Evolutionary conservation across 169 alveolate species (phyloP).

Genomic region (Cryptosporidium muris): DNA sequence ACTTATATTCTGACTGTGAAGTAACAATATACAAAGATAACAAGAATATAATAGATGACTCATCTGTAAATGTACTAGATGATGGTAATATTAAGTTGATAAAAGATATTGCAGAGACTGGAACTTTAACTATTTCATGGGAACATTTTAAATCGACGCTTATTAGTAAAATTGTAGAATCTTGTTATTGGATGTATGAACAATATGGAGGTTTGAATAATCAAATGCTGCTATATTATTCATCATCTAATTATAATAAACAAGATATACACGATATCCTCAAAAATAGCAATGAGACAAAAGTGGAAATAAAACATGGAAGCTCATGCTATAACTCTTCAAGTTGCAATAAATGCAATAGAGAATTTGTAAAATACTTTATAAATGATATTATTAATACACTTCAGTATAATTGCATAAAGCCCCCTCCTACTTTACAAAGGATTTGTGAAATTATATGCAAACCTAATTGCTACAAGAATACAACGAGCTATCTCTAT

Average conservation of each 20-base stretch:
- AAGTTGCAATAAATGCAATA: slow-evolving; percentile 12
- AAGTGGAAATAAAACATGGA: background rate
- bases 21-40: no score
- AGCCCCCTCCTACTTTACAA: slow-evolving; percentile 61
- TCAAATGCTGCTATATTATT: background rate
- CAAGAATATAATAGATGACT: no score
- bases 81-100: background rate
- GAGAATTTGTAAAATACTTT: slow-evolving; percentile 11
- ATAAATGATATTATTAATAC: slow-evolving; percentile 21
- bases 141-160: slow-evolving; percentile 2
- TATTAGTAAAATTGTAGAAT: background rate
- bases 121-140: slow-evolving; percentile 4
- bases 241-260: slow-evolving; percentile 12
- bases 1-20: no score
- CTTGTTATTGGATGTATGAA: slow-evolving; percentile 28
- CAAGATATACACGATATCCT: background rate
- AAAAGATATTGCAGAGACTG: background rate
- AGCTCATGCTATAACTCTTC: background rate
- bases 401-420: slow-evolving; percentile 15
- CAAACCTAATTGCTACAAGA: slow-evolving; percentile 47
- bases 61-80: no score
- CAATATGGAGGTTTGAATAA: slow-evolving; percentile 49
- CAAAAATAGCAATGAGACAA: background rate
- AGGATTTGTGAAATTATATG: slow-evolving; percentile 55
- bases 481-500: slow-evolving; percentile 40